phyloP scores from a whole-genome alignment of 2,329 filamentous ascomycete species.

The Sporothrix pseudoabietina region DNA sequence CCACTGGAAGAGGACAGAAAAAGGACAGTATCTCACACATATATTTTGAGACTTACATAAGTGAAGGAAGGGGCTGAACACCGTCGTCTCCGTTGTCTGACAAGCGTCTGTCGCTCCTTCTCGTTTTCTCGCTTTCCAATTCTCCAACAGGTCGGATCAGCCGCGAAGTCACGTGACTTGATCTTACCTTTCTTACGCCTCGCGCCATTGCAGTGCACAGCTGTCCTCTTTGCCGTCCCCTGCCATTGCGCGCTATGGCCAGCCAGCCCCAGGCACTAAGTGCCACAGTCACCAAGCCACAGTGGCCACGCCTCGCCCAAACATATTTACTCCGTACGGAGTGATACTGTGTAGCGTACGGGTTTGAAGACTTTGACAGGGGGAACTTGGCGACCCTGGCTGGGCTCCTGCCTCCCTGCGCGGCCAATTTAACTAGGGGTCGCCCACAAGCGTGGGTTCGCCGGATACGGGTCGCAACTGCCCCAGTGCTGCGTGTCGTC shows the following conservation, averaged over 20 bases:
- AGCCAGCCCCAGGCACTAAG: not conserved
- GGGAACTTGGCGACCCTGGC: not conserved
- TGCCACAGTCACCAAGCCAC: slow-evolving; percentile 13
- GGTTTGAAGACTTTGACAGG: slow-evolving; percentile 1
- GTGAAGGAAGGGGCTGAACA: not conserved
- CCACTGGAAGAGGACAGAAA: not conserved
- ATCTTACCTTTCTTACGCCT: not conserved
- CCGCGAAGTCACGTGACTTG: not conserved
- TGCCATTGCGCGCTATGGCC: not conserved
- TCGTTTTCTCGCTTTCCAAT: not conserved
- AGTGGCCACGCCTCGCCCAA: not conserved
- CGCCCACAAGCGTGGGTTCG: slow-evolving; percentile 16
- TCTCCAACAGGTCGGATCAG: not conserved
- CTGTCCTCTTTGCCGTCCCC: slow-evolving; percentile 21
- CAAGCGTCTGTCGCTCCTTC: not conserved
- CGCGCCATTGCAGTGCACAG: not conserved
- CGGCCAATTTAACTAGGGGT: slow-evolving; percentile 20
- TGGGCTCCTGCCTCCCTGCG: not conserved
- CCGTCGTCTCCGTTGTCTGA: not conserved
- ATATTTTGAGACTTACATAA: not conserved
- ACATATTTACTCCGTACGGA: too few species aligned
- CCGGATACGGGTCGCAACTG: slow-evolving; percentile 27
- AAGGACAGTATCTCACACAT: not conserved
- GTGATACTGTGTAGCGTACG: too few species aligned
- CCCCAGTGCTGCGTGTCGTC: slow-evolving; percentile 19